A percentile compares a stretch with the other conserved stretches of the same genome.
Evolutionary conservation across 805 yeast species (phyloP).

Genomic region (Zygosaccharomyces gambellarensis): DNA sequence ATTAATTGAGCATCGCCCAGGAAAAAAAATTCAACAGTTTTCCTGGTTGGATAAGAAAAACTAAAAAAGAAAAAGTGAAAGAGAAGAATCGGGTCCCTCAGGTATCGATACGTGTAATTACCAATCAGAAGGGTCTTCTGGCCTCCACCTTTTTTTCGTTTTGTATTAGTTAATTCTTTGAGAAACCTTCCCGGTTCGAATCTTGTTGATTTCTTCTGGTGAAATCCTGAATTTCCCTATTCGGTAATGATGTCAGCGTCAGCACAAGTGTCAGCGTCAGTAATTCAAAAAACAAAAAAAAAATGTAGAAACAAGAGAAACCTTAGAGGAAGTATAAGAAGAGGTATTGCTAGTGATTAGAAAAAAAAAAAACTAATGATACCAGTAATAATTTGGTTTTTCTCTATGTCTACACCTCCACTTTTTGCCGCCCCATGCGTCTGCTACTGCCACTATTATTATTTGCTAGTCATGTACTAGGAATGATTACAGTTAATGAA

Average conservation of each 20-base stretch:
- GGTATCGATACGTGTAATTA: background rate
- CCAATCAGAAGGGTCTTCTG: background rate
- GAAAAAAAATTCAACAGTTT: slow-evolving; percentile 5
- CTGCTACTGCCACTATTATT: background rate
- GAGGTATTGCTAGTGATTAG: background rate
- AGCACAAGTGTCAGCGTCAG: background rate
- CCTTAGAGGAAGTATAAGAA: background rate
- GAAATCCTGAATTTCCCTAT: background rate
- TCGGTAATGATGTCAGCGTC: background rate
- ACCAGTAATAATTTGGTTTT: background rate
- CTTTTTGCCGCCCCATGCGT: background rate
- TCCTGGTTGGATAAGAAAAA: background rate
- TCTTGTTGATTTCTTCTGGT: background rate
- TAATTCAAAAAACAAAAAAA: background rate
- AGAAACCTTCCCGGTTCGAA: background rate
- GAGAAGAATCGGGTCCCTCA: background rate
- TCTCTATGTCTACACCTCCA: background rate
- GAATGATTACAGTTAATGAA: background rate
- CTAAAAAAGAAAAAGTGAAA: background rate
- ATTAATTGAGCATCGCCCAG: background rate
- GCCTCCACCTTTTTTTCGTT: background rate
- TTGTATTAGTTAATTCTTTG: too few species aligned
- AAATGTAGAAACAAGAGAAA: slow-evolving; percentile 1
- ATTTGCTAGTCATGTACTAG: background rate
- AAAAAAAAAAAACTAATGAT: background rate